phyloP scores from a whole-genome alignment of 2,329 filamentous ascomycete genomes.

The Pseudogymnoascus sp. region DNA sequence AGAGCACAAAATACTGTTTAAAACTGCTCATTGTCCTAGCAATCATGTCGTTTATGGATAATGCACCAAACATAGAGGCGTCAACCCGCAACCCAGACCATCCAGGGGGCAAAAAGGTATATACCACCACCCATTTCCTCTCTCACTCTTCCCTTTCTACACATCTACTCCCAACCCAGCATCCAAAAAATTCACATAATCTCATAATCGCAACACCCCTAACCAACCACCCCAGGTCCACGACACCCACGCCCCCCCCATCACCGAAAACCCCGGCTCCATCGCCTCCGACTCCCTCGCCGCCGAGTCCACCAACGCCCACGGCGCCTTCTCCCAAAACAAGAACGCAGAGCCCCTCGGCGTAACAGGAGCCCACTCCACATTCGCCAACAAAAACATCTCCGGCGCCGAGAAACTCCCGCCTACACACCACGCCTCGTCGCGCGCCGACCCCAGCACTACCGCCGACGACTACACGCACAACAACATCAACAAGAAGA shows the following conservation, averaged over 20 bases:
- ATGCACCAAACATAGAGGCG: constrained; percentile 2
- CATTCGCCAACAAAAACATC: constrained; percentile 46
- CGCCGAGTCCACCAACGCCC: constrained; percentile 54
- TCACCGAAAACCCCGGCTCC: constrained; percentile 53
- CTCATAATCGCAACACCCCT: not conserved
- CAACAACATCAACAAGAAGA: constrained; percentile 7
- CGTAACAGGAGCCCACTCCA: constrained; percentile 44
- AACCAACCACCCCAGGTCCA: constrained; percentile 36
- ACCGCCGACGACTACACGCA: constrained; percentile 9
- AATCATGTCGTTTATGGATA: constrained; percentile 7
- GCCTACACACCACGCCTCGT: constrained; percentile 23
- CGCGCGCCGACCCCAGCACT: constrained; percentile 10
- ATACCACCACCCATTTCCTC: constrained; percentile 1
- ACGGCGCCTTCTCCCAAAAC: constrained; percentile 55
- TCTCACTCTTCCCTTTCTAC: not conserved
- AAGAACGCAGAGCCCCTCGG: constrained; percentile 40
- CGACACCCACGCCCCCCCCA: constrained; percentile 40
- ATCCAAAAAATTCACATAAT: not conserved
- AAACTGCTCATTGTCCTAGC: not conserved
- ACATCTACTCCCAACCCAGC: not conserved
- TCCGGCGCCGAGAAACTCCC: constrained; percentile 42
- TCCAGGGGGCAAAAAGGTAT: constrained; percentile 6
- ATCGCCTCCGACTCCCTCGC: constrained; percentile 65
- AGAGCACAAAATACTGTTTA: not conserved
- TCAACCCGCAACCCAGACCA: not conserved